These are phyloP conservation scores for Chalaropsis thielavioides DNA, from an alignment of 2,329 filamentous ascomycete genomes.

Conservation along the genomic window DNA sequence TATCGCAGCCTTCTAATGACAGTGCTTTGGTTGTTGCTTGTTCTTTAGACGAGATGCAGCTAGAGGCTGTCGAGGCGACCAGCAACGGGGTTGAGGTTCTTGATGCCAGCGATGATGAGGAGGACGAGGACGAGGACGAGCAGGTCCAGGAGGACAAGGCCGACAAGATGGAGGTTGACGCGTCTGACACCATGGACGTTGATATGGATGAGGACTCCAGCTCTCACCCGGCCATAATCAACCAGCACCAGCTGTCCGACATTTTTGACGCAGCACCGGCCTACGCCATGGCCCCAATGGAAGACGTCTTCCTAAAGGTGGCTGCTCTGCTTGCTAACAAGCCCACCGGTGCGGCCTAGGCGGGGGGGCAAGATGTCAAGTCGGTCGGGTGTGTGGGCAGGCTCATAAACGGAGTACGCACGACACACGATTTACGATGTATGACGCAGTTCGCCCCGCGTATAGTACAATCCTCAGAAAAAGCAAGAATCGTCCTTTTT, in stretches of 20 bases:
- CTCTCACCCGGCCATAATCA: slow-evolving; percentile 45
- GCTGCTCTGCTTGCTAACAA: slow-evolving; percentile 33
- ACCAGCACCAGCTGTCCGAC: slow-evolving; percentile 51
- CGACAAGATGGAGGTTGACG: slow-evolving; percentile 20
- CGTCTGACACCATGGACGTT: slow-evolving; percentile 29
- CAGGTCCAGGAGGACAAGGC: background rate
- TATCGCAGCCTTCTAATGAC: slow-evolving; percentile 44
- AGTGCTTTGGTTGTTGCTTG: slow-evolving; percentile 38
- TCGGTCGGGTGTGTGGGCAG: background rate
- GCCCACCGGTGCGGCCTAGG: slow-evolving; percentile 2
- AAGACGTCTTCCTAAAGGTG: slow-evolving; percentile 63
- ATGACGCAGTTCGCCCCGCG: background rate
- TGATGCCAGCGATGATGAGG: slow-evolving; percentile 30
- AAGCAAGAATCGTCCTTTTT: slow-evolving; percentile 6
- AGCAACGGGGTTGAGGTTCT: slow-evolving; percentile 24
- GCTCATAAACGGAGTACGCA: background rate
- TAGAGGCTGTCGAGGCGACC: slow-evolving; percentile 28
- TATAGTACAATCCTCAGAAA: slow-evolving; percentile 5
- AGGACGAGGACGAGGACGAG: slow-evolving; percentile 26
- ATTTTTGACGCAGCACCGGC: slow-evolving; percentile 57
- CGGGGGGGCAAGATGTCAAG: too few species aligned
- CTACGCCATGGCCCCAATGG: slow-evolving; percentile 55
- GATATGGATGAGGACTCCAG: slow-evolving; percentile 34
- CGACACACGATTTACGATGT: background rate
- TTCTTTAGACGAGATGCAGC: slow-evolving; percentile 39